Percentiles rank a stretch among this genome's conserved stretches.
These are phyloP conservation scores for Cordyceps militaris DNA, from an alignment of 2,329 filamentous ascomycete genomes.

Conservation along the genomic window DNA sequence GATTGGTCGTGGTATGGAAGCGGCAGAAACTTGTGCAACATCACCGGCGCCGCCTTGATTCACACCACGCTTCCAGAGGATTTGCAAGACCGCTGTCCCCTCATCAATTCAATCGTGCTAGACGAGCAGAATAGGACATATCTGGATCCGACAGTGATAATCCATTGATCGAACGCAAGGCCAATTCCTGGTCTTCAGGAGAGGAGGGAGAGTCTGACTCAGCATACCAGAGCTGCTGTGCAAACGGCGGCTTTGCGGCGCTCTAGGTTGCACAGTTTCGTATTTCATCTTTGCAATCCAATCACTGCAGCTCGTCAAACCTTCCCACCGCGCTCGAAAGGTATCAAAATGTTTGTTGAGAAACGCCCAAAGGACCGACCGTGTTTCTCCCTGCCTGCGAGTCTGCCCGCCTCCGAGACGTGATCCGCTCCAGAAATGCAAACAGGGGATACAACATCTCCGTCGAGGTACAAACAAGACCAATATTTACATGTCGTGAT, in stretches of 20 bases:
- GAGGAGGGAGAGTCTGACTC: neutral
- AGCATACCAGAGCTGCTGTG: neutral
- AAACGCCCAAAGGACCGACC: too few relatives aligned
- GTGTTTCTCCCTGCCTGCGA: too few relatives aligned
- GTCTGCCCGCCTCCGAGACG: neutral
- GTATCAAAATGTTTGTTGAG: neutral
- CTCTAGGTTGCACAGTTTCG: neutral
- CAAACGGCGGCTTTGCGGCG: neutral
- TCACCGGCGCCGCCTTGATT: constrained; percentile 11
- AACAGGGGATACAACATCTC: neutral
- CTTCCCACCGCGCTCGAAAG: neutral
- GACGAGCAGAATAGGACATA: constrained; percentile 14
- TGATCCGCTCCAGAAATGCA: neutral
- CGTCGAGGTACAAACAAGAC: neutral
- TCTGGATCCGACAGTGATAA: too few relatives aligned
- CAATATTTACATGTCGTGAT: neutral
- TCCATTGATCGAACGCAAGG: too few relatives aligned
- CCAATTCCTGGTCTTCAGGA: neutral
- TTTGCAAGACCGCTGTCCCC: constrained; percentile 13
- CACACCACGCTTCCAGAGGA: neutral
- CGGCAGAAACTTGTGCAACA: constrained; percentile 12
- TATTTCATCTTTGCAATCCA: neutral
- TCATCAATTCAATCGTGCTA: constrained; percentile 11
- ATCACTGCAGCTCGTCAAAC: neutral
- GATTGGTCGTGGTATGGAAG: constrained; percentile 14